A percentile compares a stretch with the other conserved stretches of the same genome.
Conservation (phyloP, 1,139 yeast genomes). For the Zygosaccharomyces sapae region DNA sequence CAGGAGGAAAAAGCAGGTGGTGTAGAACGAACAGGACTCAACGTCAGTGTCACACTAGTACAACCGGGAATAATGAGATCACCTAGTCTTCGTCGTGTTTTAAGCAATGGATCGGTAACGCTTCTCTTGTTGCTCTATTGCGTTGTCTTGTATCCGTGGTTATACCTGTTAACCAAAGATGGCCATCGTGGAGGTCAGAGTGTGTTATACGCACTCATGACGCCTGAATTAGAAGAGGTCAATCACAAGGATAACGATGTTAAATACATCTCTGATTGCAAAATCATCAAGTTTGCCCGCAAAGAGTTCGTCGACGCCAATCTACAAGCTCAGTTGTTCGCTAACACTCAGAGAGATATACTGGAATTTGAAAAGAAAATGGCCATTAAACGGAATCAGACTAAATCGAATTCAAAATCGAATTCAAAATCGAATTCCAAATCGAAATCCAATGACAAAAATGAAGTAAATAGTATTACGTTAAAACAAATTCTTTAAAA, state of each 20-base stretch:
- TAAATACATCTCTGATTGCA: conserved; percentile 67
- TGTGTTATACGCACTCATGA: conserved; percentile 60
- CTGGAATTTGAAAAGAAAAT: conserved; percentile 60
- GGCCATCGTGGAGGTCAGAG: conserved; percentile 78
- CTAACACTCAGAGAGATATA: conserved; percentile 55
- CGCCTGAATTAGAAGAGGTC: conserved; percentile 56
- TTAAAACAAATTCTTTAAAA: conserved; percentile 3
- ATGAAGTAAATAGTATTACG: conserved; percentile 2
- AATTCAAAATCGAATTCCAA: conserved; percentile 1
- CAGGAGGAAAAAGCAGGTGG: conserved; percentile 38
- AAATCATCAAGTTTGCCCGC: conserved; percentile 54
- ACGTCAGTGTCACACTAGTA: conserved; percentile 68
- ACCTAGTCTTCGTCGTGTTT: conserved; percentile 72
- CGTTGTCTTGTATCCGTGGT: conserved; percentile 66
- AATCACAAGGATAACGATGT: conserved; percentile 52
- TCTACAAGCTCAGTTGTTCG: conserved; percentile 60
- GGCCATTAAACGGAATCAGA: conserved; percentile 58
- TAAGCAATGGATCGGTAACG: conserved; percentile 70
- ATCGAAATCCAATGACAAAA: no score
- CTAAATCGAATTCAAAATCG: conserved; percentile 15
- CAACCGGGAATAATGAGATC: conserved; percentile 93
- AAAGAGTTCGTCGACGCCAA: conserved; percentile 59
- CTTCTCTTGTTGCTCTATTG: conserved; percentile 61
- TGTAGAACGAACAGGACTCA: conserved; percentile 64
- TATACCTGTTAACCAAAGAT: conserved; percentile 77